Conservation (phyloP, 192 early-diverging fungal species). For the Phlyctochytrium planicorne region DNA sequence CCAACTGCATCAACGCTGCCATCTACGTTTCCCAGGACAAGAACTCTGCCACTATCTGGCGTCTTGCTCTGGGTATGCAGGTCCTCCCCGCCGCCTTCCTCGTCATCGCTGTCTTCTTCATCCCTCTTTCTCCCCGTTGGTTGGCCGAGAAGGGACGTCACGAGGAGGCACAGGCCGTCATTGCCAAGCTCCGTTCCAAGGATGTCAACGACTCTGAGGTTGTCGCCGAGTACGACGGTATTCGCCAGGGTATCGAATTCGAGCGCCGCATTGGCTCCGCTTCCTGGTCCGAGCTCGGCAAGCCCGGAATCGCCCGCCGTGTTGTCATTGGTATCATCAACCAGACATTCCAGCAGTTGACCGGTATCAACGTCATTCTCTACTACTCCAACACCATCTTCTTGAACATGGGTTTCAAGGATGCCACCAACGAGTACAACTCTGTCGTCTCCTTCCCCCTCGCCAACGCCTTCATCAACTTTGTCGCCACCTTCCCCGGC, state of each 20-base stretch:
- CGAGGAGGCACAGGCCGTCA: conserved; percentile 34
- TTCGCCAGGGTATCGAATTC: conserved; percentile 44
- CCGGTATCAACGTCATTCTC: conserved; percentile 73
- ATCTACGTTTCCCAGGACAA: conserved; percentile 34
- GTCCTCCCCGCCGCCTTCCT: conserved; percentile 73
- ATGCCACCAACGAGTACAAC: not conserved
- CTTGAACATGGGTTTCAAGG: conserved; percentile 44
- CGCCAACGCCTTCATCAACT: conserved; percentile 78
- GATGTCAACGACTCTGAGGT: conserved; percentile 34
- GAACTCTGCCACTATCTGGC: conserved; percentile 60
- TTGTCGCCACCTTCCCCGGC: conserved; percentile 83
- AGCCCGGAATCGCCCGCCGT: not conserved
- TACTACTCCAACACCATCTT: conserved; percentile 64
- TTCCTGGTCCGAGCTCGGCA: conserved; percentile 33
- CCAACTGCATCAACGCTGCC: conserved; percentile 39
- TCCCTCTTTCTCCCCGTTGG: conserved; percentile 71
- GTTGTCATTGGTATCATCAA: conserved; percentile 6
- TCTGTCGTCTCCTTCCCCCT: conserved; percentile 37
- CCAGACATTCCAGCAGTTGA: conserved; percentile 24
- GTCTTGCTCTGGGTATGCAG: conserved; percentile 82
- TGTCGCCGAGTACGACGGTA: conserved; percentile 50
- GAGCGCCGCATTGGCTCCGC: conserved; percentile 53
- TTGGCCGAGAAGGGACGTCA: conserved; percentile 43
- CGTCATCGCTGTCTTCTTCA: conserved; percentile 72
- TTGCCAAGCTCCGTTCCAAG: conserved; percentile 44